Conservation (phyloP, 1,139 yeast genomes). For the Zygoascus hellenicus region DNA sequence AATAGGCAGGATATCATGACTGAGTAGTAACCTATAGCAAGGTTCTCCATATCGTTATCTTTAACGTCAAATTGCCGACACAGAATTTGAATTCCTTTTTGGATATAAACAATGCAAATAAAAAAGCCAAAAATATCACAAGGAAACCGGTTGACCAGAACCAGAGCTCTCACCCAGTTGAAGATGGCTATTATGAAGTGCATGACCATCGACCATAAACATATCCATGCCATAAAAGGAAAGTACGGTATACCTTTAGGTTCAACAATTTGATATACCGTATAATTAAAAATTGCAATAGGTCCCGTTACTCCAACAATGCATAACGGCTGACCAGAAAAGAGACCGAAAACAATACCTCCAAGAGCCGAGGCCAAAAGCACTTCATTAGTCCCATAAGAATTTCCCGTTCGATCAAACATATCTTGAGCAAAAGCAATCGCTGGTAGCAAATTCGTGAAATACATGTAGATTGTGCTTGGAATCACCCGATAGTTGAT, state of each 20-base stretch:
- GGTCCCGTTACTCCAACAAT: slow-evolving; percentile 98
- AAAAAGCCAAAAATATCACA: slow-evolving; percentile 94
- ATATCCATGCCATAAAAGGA: slow-evolving; percentile 95
- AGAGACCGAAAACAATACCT: slow-evolving; percentile 79
- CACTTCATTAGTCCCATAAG: slow-evolving; percentile 90
- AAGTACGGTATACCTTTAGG: slow-evolving; percentile 66
- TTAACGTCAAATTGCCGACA: slow-evolving; percentile 55
- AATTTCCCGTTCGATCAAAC: slow-evolving; percentile 78
- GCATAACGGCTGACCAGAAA: slow-evolving; percentile 87
- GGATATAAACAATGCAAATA: slow-evolving; percentile 82
- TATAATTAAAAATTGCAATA: slow-evolving; percentile 81
- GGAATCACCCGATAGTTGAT: slow-evolving; percentile 87
- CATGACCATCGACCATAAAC: slow-evolving; percentile 83
- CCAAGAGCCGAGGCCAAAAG: slow-evolving; percentile 79
- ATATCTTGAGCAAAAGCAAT: slow-evolving; percentile 95
- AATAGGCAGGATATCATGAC: slow-evolving; percentile 66
- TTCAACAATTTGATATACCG: slow-evolving; percentile 74
- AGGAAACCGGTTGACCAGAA: slow-evolving; percentile 72
- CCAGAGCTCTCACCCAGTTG: slow-evolving; percentile 64
- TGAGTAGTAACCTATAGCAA: slow-evolving; percentile 70
- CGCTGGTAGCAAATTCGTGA: slow-evolving; percentile 87
- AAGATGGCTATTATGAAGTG: slow-evolving; percentile 68
- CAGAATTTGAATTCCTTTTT: slow-evolving; percentile 82
- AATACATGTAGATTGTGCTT: slow-evolving; percentile 71
- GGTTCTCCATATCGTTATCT: slow-evolving; percentile 23